Percentiles rank a stretch among this genome's conserved stretches.
Evolutionary conservation across 768 basidiomycete genomes (phyloP).

Genomic region (Boletus subparvulus): DNA sequence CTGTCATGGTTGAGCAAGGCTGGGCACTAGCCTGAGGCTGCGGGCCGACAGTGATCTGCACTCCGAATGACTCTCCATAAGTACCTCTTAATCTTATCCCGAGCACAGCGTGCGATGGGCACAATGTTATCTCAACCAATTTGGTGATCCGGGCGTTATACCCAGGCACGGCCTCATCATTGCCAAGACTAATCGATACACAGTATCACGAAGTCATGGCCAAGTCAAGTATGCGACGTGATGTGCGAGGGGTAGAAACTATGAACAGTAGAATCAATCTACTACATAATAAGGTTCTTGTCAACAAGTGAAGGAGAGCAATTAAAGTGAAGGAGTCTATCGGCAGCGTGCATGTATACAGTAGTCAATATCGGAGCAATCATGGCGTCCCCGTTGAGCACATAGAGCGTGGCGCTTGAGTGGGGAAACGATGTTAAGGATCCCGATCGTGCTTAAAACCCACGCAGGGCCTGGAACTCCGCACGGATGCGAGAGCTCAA

Average conservation of each 20-base stretch:
- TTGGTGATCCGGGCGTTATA: background rate
- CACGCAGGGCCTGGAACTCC: background rate
- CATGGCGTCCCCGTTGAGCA: background rate
- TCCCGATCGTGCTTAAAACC: background rate
- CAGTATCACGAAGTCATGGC: slow-evolving; percentile 24
- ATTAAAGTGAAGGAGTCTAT: slow-evolving; percentile 5
- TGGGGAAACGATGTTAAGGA: background rate
- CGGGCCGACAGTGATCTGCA: background rate
- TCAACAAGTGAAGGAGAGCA: slow-evolving; percentile 10
- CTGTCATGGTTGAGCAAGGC: too few relatives aligned
- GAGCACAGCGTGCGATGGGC: background rate
- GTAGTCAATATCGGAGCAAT: background rate
- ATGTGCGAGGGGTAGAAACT: slow-evolving; percentile 1
- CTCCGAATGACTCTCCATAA: too few relatives aligned
- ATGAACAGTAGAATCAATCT: slow-evolving; percentile 31
- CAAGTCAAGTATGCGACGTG: background rate
- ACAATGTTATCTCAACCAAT: background rate
- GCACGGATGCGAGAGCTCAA: slow-evolving; percentile 16
- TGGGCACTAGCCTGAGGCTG: too few relatives aligned
- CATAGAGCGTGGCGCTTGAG: background rate
- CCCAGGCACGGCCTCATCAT: too few relatives aligned
- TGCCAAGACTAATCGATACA: slow-evolving; percentile 24
- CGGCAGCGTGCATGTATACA: background rate
- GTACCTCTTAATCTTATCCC: background rate
- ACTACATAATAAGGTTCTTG: slow-evolving; percentile 9